Evolutionary conservation across 2,329 filamentous ascomycete species (phyloP).

Genomic region (Rhytidhysteron rufulum): DNA sequence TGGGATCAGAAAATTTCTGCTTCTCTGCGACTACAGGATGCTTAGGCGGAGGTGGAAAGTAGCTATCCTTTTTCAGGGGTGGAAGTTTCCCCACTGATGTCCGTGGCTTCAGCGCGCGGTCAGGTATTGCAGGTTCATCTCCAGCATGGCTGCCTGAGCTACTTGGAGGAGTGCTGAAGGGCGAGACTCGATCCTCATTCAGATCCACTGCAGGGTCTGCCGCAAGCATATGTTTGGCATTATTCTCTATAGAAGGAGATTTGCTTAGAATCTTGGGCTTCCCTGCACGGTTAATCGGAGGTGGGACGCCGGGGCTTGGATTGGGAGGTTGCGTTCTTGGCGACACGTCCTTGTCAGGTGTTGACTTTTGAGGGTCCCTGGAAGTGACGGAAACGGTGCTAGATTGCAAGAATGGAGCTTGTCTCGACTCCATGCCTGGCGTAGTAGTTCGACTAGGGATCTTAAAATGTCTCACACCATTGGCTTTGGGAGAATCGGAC

Average conservation of each 20-base stretch:
- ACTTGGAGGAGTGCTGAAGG: slow-evolving; percentile 81
- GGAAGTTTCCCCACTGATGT: slow-evolving; percentile 8
- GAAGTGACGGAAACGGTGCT: slow-evolving; percentile 11
- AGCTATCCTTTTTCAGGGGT: slow-evolving; percentile 20
- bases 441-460: slow-evolving; percentile 39
- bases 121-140: slow-evolving; percentile 20
- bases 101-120: slow-evolving; percentile 20
- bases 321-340: slow-evolving; percentile 32
- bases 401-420: slow-evolving; percentile 28
- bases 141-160: slow-evolving; percentile 57
- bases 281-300: slow-evolving; percentile 74
- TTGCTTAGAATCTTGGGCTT: slow-evolving; percentile 66
- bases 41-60: slow-evolving; percentile 28
- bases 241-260: slow-evolving; percentile 23
- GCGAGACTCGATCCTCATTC: slow-evolving; percentile 58
- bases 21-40: slow-evolving; percentile 28
- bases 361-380: slow-evolving; percentile 23
- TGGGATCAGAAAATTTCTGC: slow-evolving; percentile 16
- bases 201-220: slow-evolving; percentile 38
- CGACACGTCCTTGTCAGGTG: slow-evolving; percentile 13
- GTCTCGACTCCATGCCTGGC: slow-evolving; percentile 38
- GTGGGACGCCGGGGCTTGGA: slow-evolving; percentile 48
- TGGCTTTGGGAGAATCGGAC: slow-evolving; percentile 9
- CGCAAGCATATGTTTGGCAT: slow-evolving; percentile 22
- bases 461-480: slow-evolving; percentile 29